phyloP scores from a whole-genome alignment of 2,329 filamentous ascomycete genomes.

The Penicillium sp. region DNA sequence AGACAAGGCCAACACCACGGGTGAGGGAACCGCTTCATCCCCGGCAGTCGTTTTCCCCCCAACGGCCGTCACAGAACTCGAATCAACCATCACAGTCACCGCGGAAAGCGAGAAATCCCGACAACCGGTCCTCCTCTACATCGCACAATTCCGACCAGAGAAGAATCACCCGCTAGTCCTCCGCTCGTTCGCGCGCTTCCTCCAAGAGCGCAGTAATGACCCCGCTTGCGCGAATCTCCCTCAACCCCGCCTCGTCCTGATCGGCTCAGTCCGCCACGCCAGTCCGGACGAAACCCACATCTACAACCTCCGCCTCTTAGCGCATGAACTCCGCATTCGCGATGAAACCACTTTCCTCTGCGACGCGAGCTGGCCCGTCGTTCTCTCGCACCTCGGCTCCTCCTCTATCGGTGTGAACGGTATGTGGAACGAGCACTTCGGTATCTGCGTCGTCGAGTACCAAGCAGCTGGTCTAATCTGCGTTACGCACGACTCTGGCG shows the following conservation, averaged over 20 bases:
- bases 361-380: conserved; percentile 86
- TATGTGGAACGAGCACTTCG: conserved; percentile 99
- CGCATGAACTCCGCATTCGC: conserved; percentile 83
- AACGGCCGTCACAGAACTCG: conserved; percentile 84
- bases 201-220: conserved; percentile 57
- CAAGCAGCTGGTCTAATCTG: conserved; percentile 91
- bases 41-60: conserved; percentile 82
- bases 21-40: conserved; percentile 31
- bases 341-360: conserved; percentile 85
- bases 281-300: conserved; percentile 62
- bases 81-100: conserved; percentile 73
- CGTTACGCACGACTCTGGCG: conserved; percentile 91
- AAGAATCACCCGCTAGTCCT: conserved; percentile 93
- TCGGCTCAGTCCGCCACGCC: conserved; percentile 85
- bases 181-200: conserved; percentile 78
- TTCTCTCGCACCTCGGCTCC: conserved; percentile 76
- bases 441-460: conserved; percentile 97
- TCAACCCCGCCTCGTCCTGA: conserved; percentile 73
- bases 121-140: conserved; percentile 79
- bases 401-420: conserved; percentile 89
- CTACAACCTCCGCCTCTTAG: conserved; percentile 83
- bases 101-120: conserved; percentile 70
- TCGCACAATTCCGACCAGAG: conserved; percentile 95
- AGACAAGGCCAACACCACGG: conserved; percentile 46
- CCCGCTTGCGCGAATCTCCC: conserved; percentile 50